Conservation (phyloP, 2,329 filamentous ascomycete genomes). For the Dothiorella sarmentorum region DNA sequence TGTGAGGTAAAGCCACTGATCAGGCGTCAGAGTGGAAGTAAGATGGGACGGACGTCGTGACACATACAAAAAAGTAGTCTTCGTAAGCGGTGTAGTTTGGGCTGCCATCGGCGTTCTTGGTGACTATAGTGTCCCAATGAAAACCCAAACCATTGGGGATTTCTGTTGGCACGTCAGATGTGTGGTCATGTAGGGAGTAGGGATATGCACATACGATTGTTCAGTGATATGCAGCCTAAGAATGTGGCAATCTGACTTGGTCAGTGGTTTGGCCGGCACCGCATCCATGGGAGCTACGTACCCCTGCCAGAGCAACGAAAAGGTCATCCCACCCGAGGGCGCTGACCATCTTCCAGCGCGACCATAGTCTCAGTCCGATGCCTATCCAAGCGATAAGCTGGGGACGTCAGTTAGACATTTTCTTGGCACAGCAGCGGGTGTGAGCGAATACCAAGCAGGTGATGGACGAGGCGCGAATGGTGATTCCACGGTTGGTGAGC, state of each 20-base stretch:
- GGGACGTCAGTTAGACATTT: neutral
- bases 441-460: neutral
- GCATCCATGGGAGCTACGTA: slow-evolving; percentile 12
- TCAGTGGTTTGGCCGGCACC: neutral
- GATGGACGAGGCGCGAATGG: slow-evolving; percentile 9
- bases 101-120: neutral
- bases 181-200: neutral
- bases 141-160: slow-evolving; percentile 32
- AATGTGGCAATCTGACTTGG: slow-evolving; percentile 24
- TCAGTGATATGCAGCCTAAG: slow-evolving; percentile 30
- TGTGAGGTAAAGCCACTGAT: slow-evolving; percentile 31
- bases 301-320: slow-evolving; percentile 31
- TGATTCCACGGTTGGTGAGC: neutral
- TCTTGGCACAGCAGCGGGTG: too few relatives aligned
- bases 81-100: slow-evolving; percentile 21
- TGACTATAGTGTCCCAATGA: slow-evolving; percentile 28
- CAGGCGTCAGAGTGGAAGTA: neutral
- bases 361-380: slow-evolving; percentile 30
- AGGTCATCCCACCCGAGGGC: slow-evolving; percentile 37
- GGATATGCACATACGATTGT: slow-evolving; percentile 28
- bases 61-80: slow-evolving; percentile 32
- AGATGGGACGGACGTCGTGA: too few relatives aligned
- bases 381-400: slow-evolving; percentile 29
- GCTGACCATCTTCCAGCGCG: slow-evolving; percentile 26
- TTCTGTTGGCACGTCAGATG: slow-evolving; percentile 26